Percentiles rank a stretch among this genome's conserved stretches.
phyloP scores from a whole-genome alignment of 106 monocot genomes.

The Dioscorea alata region DNA sequence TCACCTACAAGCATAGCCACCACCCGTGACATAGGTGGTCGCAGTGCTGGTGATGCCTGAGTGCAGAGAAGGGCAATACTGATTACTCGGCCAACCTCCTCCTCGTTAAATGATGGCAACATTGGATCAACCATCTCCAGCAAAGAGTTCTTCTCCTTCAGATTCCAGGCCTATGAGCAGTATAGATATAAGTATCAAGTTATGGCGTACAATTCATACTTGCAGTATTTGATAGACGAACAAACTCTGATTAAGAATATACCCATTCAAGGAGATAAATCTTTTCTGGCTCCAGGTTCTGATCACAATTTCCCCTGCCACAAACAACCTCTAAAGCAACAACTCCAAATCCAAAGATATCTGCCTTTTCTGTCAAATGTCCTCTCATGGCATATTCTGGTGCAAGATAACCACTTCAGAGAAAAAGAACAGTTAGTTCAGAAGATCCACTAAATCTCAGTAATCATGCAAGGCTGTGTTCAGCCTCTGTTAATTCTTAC shows the following conservation, averaged over 20 bases:
- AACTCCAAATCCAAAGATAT: constrained; percentile 86
- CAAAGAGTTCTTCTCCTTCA: constrained; percentile 43
- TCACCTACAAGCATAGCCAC: constrained; percentile 84
- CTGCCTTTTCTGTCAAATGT: constrained; percentile 87
- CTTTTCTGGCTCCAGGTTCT: constrained; percentile 35
- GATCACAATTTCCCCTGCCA: constrained; percentile 60
- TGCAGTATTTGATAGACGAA: too few species aligned
- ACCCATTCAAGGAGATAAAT: constrained; percentile 90
- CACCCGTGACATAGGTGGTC: constrained; percentile 82
- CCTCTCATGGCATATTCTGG: constrained; percentile 96
- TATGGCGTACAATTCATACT: too few species aligned
- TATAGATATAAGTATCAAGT: background rate
- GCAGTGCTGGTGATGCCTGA: constrained; percentile 51
- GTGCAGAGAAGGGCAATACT: constrained; percentile 77
- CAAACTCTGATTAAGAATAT: background rate
- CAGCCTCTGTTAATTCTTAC: constrained; percentile 24
- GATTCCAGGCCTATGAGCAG: constrained; percentile 50
- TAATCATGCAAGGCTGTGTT: too few species aligned
- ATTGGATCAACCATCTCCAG: constrained; percentile 57
- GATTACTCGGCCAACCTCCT: constrained; percentile 37
- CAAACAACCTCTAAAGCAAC: constrained; percentile 59
- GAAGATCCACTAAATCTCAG: background rate
- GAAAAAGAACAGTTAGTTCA: background rate
- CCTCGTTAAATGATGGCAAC: constrained; percentile 26
- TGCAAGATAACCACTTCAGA: constrained; percentile 74